Base-by-base conservation (phyloP, 2,329 filamentous ascomycete species). In the Claviceps capensis region DNA sequence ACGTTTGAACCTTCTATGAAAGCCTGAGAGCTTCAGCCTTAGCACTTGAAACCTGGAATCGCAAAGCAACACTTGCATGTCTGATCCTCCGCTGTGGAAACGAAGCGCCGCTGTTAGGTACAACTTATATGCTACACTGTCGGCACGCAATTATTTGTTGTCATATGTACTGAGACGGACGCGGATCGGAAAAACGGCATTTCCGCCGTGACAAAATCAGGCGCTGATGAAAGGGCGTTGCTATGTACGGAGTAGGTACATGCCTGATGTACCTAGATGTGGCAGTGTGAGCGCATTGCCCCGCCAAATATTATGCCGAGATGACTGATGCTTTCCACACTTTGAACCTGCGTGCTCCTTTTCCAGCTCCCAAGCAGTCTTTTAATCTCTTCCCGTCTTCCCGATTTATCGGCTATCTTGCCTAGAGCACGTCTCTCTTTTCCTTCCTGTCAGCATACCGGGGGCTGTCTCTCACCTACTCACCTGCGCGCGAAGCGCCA, bases 301-400 rank as follows among this genome's bases (percentile, higher is more conserved):
- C 64, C 64, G 62, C 64, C 63, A 63, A 64, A 52, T 26, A 44
- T 52, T 22, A 23, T 36, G 45, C 57, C 55, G 57, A 55, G 46
- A 56, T 43, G 41, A 45, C 45, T 48, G 53, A 54, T 49, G 36
- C 19, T 36, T 47, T 51, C 38, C 47, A 47, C 51, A 58, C 53
- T 54, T 58, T 54, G 60, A 56, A 59, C 61, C 44, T 49, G 48
- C 40, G 36, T 49, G 30, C 46, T 46, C 17, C 30, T 43, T 42
- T 34, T 53, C 47, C 44, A 19, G 16, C 13, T n/a, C 23, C 26
- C 26, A 47, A n/a, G 6, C 23, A 34, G 11, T 50, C 40, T 40
- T 48, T 41, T 36, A n/a, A 40, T 38, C 41, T 16, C 38, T 19
- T 13, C 40, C 37, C 30, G 34, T 11, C 40, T 14, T 17, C 46